These are phyloP conservation scores for Aspergillus sp. DNA, from an alignment of 2,329 filamentous ascomycete species.

Conservation along the genomic window DNA sequence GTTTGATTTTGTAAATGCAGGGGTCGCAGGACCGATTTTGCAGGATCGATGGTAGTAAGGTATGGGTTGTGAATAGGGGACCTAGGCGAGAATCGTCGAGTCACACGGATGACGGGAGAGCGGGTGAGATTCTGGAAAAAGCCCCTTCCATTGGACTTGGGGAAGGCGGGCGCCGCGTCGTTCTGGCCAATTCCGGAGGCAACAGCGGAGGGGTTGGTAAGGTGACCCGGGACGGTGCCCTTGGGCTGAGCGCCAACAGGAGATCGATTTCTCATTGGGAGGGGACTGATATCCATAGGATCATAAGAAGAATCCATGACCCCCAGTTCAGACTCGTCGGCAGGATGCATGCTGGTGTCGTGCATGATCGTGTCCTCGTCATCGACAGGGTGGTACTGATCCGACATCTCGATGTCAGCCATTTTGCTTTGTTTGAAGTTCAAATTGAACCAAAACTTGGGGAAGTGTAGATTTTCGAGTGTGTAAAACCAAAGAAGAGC, in stretches of 20 bases:
- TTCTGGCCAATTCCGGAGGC: background rate
- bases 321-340: background rate
- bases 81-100: slow-evolving; percentile 12
- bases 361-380: slow-evolving; percentile 12
- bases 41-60: background rate
- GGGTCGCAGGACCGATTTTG: background rate
- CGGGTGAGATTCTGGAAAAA: background rate
- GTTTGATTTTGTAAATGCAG: background rate
- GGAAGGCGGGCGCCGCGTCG: background rate
- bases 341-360: slow-evolving; percentile 10
- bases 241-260: background rate
- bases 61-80: background rate
- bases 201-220: background rate
- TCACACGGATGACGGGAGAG: slow-evolving; percentile 6
- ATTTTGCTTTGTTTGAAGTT: slow-evolving; percentile 7
- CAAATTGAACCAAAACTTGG: background rate
- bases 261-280: background rate
- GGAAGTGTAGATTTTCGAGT: background rate
- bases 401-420: slow-evolving; percentile 6
- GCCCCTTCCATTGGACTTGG: background rate
- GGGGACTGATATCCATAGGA: slow-evolving; percentile 19
- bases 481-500: background rate
- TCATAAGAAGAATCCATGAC: slow-evolving; percentile 4
- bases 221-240: background rate
- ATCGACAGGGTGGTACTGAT: background rate